Evolutionary conservation across 768 basidiomycete genomes (phyloP), one percentile per base, ranked within the genome.

Genomic region (Phallus indusiatus): DNA sequence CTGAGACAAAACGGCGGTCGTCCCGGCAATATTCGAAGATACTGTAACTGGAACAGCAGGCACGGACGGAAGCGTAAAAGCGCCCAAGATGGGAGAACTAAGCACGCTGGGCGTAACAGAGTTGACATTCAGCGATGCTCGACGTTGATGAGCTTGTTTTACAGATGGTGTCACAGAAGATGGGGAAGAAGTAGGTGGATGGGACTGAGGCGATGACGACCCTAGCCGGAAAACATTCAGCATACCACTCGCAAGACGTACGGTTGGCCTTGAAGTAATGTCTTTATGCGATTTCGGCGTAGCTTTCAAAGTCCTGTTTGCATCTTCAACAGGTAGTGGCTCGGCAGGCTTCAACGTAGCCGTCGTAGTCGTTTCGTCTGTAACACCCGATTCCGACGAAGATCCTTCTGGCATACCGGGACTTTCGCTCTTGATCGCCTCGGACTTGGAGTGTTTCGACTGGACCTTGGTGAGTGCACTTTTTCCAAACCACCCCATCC

Each of bases 241-340:
- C 58, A 62, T 53, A n/a, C 61, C 61, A 54, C 56, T 54, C 4
- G 47, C 56, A 28, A 53, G 47, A 17, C 60, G 56, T 20, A 61
- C 54, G 12, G 57, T 59, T 22, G 57, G 28, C 22, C n/a, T 22
- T 9, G 35, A 28, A 17, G 35, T n/a, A 28, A 7, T 10, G 14
- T 34, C 48, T 34, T 53, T 53, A 17, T 10, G 18, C 48, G 47
- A n/a, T 51, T 59, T 59, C 53, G 42, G 50, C 52, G 54, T 62
- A 18, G 22, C 64, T 51, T 16, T 50, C 60, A 61, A 16, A 12
- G 63, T 59, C 16, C 65, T 60, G 57, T 61, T 57, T n/a, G 54
- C 59, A 35, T 72, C 70, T 21, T 55, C 59, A n/a, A n/a, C n/a
- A 33, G 55, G 36, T 21, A 50, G 20, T 14, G 24, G 33, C 7